A percentile compares a stretch with the other conserved stretches of the same genome.
phyloP scores from a whole-genome alignment of 179 eudicot species.

The Silene coronaria region DNA sequence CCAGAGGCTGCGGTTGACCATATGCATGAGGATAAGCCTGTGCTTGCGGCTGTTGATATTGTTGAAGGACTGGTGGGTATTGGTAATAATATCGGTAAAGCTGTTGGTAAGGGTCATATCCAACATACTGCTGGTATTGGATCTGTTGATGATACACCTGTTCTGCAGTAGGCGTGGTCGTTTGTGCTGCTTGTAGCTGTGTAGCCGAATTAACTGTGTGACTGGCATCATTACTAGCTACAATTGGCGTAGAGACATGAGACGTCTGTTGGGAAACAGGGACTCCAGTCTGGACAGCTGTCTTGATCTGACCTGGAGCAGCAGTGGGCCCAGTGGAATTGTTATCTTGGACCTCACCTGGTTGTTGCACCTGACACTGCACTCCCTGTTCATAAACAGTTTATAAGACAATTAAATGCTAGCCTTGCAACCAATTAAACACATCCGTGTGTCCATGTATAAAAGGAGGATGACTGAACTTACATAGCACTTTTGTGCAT shows the following conservation, averaged over 20 bases:
- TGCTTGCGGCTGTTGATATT: conserved; percentile 46
- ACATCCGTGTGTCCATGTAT: background rate
- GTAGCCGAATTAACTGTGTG: conserved; percentile 36
- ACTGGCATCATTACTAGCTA: conserved; percentile 40
- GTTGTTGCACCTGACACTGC: conserved; percentile 48
- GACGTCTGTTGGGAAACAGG: conserved; percentile 45
- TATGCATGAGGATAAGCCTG: conserved; percentile 34
- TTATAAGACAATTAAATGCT: background rate
- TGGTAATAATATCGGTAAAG: conserved; percentile 63
- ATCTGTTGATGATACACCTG: conserved; percentile 78
- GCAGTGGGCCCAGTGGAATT: conserved; percentile 32
- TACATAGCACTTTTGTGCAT: conserved; percentile 75
- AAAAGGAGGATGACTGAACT: conserved; percentile 27
- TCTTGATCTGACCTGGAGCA: conserved; percentile 38
- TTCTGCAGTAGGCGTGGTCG: conserved; percentile 53
- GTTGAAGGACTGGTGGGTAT: conserved; percentile 56
- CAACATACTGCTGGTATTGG: conserved; percentile 74
- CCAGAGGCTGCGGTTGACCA: conserved; percentile 41
- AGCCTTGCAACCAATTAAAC: background rate
- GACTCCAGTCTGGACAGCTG: conserved; percentile 33
- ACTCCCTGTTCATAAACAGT: conserved; percentile 43
- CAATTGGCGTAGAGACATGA: conserved; percentile 39
- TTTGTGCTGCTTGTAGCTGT: conserved; percentile 47
- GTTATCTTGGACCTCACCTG: conserved; percentile 34
- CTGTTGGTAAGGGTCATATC: conserved; percentile 84